phyloP scores from a whole-genome alignment of 139 green algal species.

The Picochlorum sp. region DNA sequence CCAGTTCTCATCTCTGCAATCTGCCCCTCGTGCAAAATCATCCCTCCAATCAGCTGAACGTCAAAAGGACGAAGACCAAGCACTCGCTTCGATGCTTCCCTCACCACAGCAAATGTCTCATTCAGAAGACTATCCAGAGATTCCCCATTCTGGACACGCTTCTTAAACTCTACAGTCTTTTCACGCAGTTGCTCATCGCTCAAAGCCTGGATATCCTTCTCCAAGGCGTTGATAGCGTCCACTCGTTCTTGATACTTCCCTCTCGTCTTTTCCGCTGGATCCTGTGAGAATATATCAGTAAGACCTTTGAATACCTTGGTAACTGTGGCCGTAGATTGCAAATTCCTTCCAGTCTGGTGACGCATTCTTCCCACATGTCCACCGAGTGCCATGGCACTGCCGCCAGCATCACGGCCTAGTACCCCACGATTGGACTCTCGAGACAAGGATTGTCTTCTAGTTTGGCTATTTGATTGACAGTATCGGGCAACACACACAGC shows the following conservation, averaged over 20 bases:
- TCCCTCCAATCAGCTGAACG: constrained; percentile 95
- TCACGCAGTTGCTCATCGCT: constrained; percentile 69
- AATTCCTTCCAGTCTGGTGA: no score
- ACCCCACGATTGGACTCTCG: no score
- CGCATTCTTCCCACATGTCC: no score
- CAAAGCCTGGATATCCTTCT: constrained; percentile 61
- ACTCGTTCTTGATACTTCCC: constrained; percentile 48
- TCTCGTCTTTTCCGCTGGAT: constrained; percentile 26
- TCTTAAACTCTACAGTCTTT: constrained; percentile 73
- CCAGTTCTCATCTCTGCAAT: constrained; percentile 98
- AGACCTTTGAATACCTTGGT: constrained; percentile 26
- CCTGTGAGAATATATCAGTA: constrained; percentile 21
- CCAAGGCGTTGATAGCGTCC: constrained; percentile 80
- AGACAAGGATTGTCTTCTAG: no score
- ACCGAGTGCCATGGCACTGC: no score
- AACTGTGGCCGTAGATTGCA: background rate
- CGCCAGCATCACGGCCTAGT: no score
- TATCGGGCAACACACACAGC: no score
- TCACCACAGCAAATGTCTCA: constrained; percentile 86
- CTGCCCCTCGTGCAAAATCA: constrained; percentile 87
- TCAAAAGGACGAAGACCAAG: constrained; percentile 95
- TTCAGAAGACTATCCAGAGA: constrained; percentile 73
- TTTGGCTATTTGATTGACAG: no score
- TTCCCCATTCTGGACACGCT: constrained; percentile 48
- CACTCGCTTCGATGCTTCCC: constrained; percentile 84